Conservation (phyloP, 495 filamentous ascomycete species). For the Corynascus novoguineensis region DNA sequence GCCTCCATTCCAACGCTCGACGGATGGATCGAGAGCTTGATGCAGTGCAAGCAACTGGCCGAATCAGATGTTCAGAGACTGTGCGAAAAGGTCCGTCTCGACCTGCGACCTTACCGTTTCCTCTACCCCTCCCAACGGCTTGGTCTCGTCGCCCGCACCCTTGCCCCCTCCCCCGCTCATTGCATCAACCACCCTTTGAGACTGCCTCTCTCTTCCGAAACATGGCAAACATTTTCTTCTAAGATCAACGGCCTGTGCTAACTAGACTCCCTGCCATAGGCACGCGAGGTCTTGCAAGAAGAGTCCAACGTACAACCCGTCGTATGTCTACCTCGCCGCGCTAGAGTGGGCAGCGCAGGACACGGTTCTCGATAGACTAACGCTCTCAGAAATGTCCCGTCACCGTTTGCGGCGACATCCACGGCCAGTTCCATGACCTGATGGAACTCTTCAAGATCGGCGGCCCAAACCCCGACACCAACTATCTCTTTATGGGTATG, state of each 20-base stretch:
- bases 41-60: constrained; percentile 96
- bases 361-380: constrained; percentile 7
- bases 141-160: background rate
- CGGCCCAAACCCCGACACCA: constrained; percentile 86
- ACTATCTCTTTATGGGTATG: constrained; percentile 93
- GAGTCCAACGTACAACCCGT: constrained; percentile 99
- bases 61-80: constrained; percentile 93
- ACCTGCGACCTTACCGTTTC: background rate
- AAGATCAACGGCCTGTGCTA: background rate
- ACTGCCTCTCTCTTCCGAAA: background rate
- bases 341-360: background rate
- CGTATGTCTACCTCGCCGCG: constrained; percentile 54
- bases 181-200: background rate
- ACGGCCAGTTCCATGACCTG: constrained; percentile 89
- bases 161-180: background rate
- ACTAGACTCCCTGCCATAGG: constrained; percentile 47
- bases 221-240: background rate
- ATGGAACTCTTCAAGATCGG: constrained; percentile 95
- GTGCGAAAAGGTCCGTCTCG: constrained; percentile 80
- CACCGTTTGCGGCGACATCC: constrained; percentile 89
- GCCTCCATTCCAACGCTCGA: constrained; percentile 88
- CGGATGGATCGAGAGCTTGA: constrained; percentile 97
- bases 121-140: background rate
- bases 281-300: constrained; percentile 90
- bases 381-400: constrained; percentile 78